Evolutionary conservation across 768 basidiomycete species (phyloP), one percentile per base, ranked within the genome.

Genomic region (Termitomyces sp.): DNA sequence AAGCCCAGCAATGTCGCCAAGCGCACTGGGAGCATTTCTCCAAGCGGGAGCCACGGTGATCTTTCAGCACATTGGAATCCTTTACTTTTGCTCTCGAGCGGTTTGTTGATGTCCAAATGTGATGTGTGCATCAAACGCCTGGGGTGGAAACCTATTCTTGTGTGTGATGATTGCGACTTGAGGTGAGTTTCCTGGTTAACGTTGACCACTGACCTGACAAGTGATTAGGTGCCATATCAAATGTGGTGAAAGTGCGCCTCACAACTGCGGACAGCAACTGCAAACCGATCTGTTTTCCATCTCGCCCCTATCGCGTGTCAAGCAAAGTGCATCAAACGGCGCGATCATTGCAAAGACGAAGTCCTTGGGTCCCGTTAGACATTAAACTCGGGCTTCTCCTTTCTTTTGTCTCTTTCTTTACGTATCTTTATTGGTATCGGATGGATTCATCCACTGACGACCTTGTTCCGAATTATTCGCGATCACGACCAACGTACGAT

Each of bases 91-190:
- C 90, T 92, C 69, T 83, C 83, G 8, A 87, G 84, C 65, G 87
- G 80, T 17, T 69, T 88, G 45, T 67, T 90, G 22, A 81, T 82
- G 3, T 79, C 84, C 47, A 93, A 88, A 66, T 96, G 93, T 62
- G 90, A 90, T 68, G 70, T 93, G 17, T 96, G 93, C 64, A 65
- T 67, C 42, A 94, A 93, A 76, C 74, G 90, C 45, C 74, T 96
- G 38, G 92, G 92, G 12, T 87, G 88, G 85, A 94, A 92, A 67
- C 84, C 91, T 21, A 80, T 88, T 32, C 71, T 95, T 19, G 84
- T 89, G 63, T 96, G 93, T 66, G 93, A 95, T 68, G 93, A 95
- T 69, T 95, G 93, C 69, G 85, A 87, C 26, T 70, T 90, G 62
- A 79, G 84, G 83, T 87, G 54, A 53, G 79, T 46, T 28, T 28